phyloP scores from a whole-genome alignment of 169 alveolate species.

The Plasmodium fragile region DNA sequence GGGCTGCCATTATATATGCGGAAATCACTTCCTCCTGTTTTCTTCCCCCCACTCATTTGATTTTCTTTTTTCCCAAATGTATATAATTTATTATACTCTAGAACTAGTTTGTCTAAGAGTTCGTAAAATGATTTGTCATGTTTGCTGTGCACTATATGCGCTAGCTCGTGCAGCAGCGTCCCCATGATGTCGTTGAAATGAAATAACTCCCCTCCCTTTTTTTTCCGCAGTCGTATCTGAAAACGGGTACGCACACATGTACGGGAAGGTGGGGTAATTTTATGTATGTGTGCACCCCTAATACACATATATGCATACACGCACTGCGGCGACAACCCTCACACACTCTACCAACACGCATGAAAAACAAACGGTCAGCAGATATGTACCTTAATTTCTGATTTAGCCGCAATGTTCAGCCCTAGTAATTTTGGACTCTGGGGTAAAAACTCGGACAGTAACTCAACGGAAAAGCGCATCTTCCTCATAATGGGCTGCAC shows the following conservation, averaged over 20 bases:
- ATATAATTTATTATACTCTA: constrained; percentile 57
- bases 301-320: background rate
- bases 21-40: background rate
- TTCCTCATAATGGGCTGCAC: constrained; percentile 69
- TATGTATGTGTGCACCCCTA: background rate
- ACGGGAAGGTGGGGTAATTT: background rate
- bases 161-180: constrained; percentile 63
- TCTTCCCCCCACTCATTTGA: constrained; percentile 10
- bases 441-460: constrained; percentile 67
- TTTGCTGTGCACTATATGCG: constrained; percentile 34
- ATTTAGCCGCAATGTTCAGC: constrained; percentile 38
- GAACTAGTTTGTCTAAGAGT: constrained; percentile 32
- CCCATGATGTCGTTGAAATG: constrained; percentile 65
- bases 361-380: background rate
- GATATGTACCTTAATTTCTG: constrained; percentile 65
- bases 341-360: background rate
- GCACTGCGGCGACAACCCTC: background rate
- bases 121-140: constrained; percentile 64
- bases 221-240: constrained; percentile 56
- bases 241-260: background rate
- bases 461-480: constrained; percentile 42
- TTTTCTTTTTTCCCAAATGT: constrained; percentile 9
- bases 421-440: constrained; percentile 40
- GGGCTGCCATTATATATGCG: constrained; percentile 11
- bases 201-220: constrained; percentile 33